Evolutionary conservation across 441 rosid genomes (phyloP), one percentile per base, ranked within the genome.

Genomic region (Syzygium syzygioides): DNA sequence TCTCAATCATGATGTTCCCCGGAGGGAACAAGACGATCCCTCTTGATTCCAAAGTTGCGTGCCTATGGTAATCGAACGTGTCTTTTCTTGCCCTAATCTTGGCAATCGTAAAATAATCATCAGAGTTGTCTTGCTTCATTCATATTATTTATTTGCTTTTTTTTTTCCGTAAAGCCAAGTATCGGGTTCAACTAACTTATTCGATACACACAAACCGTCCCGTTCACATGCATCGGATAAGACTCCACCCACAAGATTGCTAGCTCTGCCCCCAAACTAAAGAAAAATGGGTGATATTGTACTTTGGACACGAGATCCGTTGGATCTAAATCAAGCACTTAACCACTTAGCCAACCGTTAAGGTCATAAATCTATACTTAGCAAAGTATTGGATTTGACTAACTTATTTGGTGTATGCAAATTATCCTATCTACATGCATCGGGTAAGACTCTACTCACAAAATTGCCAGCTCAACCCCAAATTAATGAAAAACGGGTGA

Each of bases 391-490:
- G 7, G 4, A 15, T 37, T 71, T 4, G 1, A 37, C 14, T 71
- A 20, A 71, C n/a, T 12, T 12, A 37, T 71, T 20, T 1, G 17
- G 37, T 20, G 41, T 10, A 37, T 0, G 8, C n/a, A 76, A 76
- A 41, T 10, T 18, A 1, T 41, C 3, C 2, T 5, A 1, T 76
- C n/a, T 17, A 41, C 18, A 0, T 76, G 52, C 3, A 41, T 76
- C 52, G 6, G 7, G 3, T 41, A 41, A 41, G 15, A 37, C 18
- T 76, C 3, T 10, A 34, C 28, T 7, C 9, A 71, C 9, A 37
- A 5, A 6, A 37, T 71, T 0, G 3, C 4, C 9, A 0, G 4
- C 25, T 62, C 1, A 1, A 4, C 37, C 8, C 20, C 0, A 30
- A 64, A 64, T 14, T 30, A 64, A 30, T 15, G 41, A 30, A 64